Evolutionary conservation across 495 filamentous ascomycete genomes (phyloP).

Genomic region (Lentithecium fluviatile): DNA sequence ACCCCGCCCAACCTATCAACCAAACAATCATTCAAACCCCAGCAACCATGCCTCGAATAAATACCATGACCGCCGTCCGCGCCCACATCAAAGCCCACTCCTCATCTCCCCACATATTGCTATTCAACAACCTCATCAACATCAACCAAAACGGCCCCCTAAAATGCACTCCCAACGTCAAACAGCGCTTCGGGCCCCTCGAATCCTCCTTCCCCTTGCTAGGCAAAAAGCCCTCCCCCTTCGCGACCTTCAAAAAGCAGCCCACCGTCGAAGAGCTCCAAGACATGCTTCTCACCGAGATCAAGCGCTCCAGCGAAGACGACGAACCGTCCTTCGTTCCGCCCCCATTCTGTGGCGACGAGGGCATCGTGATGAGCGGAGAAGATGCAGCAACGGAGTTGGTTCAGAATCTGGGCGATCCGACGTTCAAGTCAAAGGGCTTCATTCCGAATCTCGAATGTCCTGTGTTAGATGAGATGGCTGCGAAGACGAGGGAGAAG

Average conservation of each 20-base stretch:
- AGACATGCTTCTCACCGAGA: not conserved
- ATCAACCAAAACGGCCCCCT: not conserved
- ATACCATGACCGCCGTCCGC: not conserved
- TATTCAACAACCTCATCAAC: not conserved
- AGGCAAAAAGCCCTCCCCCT: not conserved
- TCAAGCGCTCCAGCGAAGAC: not conserved
- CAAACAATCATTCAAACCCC: not conserved
- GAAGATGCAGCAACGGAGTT: conserved; percentile 1
- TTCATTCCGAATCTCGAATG: not conserved
- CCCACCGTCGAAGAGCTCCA: not conserved
- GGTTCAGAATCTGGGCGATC: not conserved
- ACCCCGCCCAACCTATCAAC: not conserved
- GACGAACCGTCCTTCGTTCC: not conserved
- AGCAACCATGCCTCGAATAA: not conserved
- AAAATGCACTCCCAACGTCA: not conserved
- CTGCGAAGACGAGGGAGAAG: not conserved
- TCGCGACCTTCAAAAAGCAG: not conserved
- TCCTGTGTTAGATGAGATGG: not conserved
- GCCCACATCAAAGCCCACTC: not conserved
- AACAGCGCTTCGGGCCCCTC: not conserved
- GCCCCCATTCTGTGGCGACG: not conserved
- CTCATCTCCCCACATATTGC: not conserved
- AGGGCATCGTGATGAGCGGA: not conserved
- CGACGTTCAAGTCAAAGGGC: not conserved
- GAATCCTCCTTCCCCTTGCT: not conserved